phyloP scores from a whole-genome alignment of 768 basidiomycete species.

The Dentipellis sp. region DNA sequence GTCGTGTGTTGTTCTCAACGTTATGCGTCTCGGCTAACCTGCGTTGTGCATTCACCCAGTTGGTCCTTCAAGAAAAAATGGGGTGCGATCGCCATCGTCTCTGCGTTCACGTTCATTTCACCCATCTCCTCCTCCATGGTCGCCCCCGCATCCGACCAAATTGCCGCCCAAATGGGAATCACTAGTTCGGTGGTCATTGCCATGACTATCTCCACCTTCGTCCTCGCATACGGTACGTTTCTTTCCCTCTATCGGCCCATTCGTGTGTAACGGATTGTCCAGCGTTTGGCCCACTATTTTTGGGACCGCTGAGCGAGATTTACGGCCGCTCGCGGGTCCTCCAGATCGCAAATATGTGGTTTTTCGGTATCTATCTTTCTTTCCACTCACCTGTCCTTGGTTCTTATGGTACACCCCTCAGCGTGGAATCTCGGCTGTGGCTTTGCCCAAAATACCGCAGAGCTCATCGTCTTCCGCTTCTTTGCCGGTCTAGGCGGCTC shows the following conservation, averaged over 20 bases:
- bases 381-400: no score
- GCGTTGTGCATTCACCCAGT: constrained; percentile 23
- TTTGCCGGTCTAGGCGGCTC: not conserved
- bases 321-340: no score
- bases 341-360: no score
- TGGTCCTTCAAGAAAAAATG: constrained; percentile 54
- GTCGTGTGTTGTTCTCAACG: no score
- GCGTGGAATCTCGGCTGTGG: not conserved
- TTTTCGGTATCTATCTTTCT: no score
- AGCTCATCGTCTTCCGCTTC: not conserved
- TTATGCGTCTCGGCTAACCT: no score
- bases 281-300: no score
- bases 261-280: no score
- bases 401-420: not conserved
- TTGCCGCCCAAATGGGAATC: constrained; percentile 46
- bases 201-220: constrained; percentile 49
- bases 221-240: constrained; percentile 48
- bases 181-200: constrained; percentile 38
- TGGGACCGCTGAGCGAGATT: no score
- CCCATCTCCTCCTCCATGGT: constrained; percentile 67
- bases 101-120: constrained; percentile 25
- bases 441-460: not conserved
- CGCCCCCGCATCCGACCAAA: constrained; percentile 46
- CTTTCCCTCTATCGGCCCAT: not conserved
- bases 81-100: constrained; percentile 56